These are phyloP conservation scores for Musa balbisiana DNA, from an alignment of 202 grass and related monocot species.

Conservation along the genomic window DNA sequence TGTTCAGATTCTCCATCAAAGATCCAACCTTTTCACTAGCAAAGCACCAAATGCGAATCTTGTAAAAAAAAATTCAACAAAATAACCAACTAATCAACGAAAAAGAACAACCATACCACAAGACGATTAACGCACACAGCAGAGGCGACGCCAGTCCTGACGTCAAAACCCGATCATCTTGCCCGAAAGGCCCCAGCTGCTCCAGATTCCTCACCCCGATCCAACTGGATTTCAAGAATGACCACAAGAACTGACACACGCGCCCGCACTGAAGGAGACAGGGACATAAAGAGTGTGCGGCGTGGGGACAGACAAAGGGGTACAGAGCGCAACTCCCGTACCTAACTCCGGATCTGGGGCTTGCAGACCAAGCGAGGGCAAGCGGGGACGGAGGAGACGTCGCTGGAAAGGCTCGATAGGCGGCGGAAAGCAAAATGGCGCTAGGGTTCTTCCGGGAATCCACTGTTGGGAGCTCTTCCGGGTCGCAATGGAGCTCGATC, in stretches of 20 bases:
- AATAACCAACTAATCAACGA: too few species aligned
- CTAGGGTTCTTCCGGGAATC: background rate
- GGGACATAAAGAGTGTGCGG: conserved; percentile 4
- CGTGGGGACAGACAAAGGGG: background rate
- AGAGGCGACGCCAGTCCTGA: background rate
- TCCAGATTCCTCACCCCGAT: background rate
- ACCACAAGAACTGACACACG: background rate
- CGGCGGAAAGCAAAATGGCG: background rate
- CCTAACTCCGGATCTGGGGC: conserved; percentile 29
- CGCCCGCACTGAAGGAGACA: background rate
- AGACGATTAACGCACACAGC: background rate
- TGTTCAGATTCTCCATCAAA: background rate
- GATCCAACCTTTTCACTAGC: background rate
- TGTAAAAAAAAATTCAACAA: too few species aligned
- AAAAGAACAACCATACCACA: background rate
- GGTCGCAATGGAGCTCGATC: too few species aligned
- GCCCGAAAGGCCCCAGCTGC: background rate
- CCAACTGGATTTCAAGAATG: conserved; percentile 19
- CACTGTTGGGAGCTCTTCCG: too few species aligned
- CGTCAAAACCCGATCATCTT: background rate
- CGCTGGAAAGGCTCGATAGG: background rate
- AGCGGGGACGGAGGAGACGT: background rate
- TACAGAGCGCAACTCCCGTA: conserved; percentile 21
- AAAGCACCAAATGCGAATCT: background rate
- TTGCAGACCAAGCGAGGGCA: conserved; percentile 10